Percentiles rank a stretch among this genome's conserved stretches.
These are phyloP conservation scores for Naganishia onofrii DNA, from an alignment of 768 basidiomycete species.

Conservation along the genomic window DNA sequence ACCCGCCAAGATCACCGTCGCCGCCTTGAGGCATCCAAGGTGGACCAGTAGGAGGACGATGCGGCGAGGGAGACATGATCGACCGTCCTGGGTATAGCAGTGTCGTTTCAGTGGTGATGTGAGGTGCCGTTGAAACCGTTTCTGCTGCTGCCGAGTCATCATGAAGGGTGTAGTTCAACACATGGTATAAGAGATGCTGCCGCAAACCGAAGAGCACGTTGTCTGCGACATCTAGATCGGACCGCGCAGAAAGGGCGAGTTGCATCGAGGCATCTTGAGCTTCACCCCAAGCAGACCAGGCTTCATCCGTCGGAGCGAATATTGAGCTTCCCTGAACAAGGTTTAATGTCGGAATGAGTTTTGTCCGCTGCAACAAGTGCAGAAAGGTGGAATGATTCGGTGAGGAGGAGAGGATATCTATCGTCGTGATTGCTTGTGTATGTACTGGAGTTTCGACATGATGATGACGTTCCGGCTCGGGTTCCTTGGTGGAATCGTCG, in stretches of 20 bases:
- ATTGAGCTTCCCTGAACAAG: slow-evolving; percentile 76
- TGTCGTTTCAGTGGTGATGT: slow-evolving; percentile 45
- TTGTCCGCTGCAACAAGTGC: slow-evolving; percentile 72
- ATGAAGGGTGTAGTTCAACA: slow-evolving; percentile 73
- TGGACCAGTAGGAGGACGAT: slow-evolving; percentile 67
- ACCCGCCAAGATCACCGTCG: slow-evolving; percentile 68
- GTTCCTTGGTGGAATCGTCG: not conserved
- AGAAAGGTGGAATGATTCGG: slow-evolving; percentile 75
- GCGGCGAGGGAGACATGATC: slow-evolving; percentile 61
- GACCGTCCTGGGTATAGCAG: slow-evolving; percentile 49
- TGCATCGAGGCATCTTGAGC: slow-evolving; percentile 2
- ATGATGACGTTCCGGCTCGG: not conserved
- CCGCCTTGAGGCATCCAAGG: slow-evolving; percentile 84
- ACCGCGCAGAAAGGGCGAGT: not conserved
- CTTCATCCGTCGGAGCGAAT: slow-evolving; percentile 94
- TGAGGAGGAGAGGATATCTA: slow-evolving; percentile 73
- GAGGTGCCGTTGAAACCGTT: slow-evolving; percentile 22
- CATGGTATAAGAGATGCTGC: slow-evolving; percentile 89
- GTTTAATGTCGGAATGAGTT: slow-evolving; percentile 88
- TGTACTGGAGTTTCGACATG: not conserved
- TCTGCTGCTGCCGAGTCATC: slow-evolving; percentile 52
- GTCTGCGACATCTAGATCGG: slow-evolving; percentile 57
- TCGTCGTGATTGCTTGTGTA: slow-evolving; percentile 59
- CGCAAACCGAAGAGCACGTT: slow-evolving; percentile 80
- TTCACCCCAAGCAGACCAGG: slow-evolving; percentile 53